Evolutionary conservation across 768 basidiomycete species (phyloP).

Genomic region (Pleurotus eryngii): DNA sequence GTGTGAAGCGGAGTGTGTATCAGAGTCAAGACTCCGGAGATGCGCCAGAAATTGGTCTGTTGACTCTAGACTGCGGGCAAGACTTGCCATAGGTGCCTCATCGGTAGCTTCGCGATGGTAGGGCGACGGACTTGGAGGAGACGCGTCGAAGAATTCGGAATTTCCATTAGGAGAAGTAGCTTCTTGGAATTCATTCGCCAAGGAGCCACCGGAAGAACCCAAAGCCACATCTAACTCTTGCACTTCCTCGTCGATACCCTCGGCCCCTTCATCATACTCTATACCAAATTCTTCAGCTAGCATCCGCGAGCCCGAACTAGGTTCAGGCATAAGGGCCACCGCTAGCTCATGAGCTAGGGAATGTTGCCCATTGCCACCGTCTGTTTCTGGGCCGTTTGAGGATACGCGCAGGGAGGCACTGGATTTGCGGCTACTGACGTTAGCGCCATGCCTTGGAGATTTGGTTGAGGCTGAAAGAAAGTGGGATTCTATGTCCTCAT

Average conservation of each 20-base stretch:
- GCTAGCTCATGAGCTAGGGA: constrained; percentile 88
- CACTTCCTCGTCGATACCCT: constrained; percentile 55
- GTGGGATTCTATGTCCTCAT: background rate
- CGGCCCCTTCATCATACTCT: constrained; percentile 84
- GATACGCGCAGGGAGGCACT: background rate
- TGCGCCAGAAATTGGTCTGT: constrained; percentile 76
- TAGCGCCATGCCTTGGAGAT: background rate
- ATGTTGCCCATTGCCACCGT: constrained; percentile 46
- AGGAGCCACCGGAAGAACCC: background rate
- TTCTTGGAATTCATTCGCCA: constrained; percentile 21
- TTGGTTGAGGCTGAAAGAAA: background rate
- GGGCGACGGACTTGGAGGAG: constrained; percentile 36
- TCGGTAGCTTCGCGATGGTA: constrained; percentile 29
- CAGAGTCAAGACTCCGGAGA: constrained; percentile 66
- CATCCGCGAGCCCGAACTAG: constrained; percentile 69
- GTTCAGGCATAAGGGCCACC: constrained; percentile 84
- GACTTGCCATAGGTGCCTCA: constrained; percentile 68
- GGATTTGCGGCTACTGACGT: background rate
- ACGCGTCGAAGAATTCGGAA: constrained; percentile 37
- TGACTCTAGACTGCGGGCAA: constrained; percentile 70
- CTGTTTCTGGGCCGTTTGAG: constrained; percentile 33
- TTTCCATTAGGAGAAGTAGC: constrained; percentile 20
- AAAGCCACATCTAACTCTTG: background rate
- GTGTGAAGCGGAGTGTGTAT: constrained; percentile 34
- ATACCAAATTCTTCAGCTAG: constrained; percentile 88